Evolutionary conservation across 2,329 filamentous ascomycete genomes (phyloP), one percentile per base, ranked within the genome.

Genomic region (Tolypocladium endophyticum): DNA sequence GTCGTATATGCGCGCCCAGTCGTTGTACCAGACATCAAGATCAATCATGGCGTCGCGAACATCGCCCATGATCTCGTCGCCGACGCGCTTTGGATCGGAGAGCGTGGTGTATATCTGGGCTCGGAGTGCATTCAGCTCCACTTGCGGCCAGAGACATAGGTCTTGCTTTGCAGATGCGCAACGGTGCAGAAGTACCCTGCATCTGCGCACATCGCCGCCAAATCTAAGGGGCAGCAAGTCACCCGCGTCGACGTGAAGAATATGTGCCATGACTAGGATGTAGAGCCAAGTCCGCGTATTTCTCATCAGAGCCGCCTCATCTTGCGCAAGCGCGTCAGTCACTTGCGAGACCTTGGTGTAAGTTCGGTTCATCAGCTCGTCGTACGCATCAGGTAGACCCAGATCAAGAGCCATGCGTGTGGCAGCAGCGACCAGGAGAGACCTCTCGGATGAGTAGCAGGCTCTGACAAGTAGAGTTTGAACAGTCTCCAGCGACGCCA

Each of bases 381-480:
- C 70, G 67, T 76, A 76, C 16, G 76, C 71, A 62, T 75, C 64
- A 59, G 78, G 74, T 0, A 83, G 66, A 1, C 74, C 72, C 6
- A 81, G 64, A 45, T 81, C 77, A 1, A 81, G 68, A 0, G 80
- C 79, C 71, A 82, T 79, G 43, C 78, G 72, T 4, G 78, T 73
- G 1, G 81, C 80, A 52, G 81, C 74, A 0, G 79, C 78, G 3
- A 80, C 69, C 0, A 83, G 68, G 0, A 82, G 65, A 9, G 78
- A 80, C 0, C 80, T 73, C 58, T 82, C 80, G 4, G 81, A 73
- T 0, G 77, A 77, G 61, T 83, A 84, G 59, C 78, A 80, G 0
- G 80, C 79, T 56, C 79, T 73, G 1, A 83, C 70, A 0, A 82
- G 67, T 8, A 84, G 70, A 4, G 81, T 79, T 59, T 84, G 81